phyloP scores from a whole-genome alignment of 768 basidiomycete genomes.

The Mycena galericulata region DNA sequence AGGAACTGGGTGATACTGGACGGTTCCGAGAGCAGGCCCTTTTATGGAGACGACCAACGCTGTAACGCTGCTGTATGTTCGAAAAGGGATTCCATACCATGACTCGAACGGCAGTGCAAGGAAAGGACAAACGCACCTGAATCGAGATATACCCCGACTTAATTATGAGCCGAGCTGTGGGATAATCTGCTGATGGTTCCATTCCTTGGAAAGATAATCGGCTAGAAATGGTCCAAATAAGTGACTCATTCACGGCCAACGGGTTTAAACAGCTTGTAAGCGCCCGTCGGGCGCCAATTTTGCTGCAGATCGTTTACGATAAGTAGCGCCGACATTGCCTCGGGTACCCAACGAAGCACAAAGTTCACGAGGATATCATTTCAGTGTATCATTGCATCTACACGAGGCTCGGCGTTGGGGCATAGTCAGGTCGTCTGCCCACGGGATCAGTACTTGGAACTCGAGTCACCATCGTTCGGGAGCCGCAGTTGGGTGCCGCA shows the following conservation, averaged over 20 bases:
- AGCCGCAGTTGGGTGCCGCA: conserved; percentile 28
- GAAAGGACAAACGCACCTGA: background rate
- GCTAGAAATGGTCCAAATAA: background rate
- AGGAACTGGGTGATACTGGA: background rate
- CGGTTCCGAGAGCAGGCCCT: background rate
- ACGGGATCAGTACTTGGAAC: conserved; percentile 14
- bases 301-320: background rate
- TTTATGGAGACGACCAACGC: conserved; percentile 18
- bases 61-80: conserved; percentile 27
- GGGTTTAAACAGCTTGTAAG: conserved; percentile 20
- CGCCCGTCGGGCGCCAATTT: conserved; percentile 13
- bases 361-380: conserved; percentile 22
- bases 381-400: conserved; percentile 13
- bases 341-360: background rate
- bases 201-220: conserved; percentile 14
- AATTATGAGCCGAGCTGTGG: conserved; percentile 22
- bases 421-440: conserved; percentile 12
- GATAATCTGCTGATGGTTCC: conserved; percentile 23
- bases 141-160: conserved; percentile 9
- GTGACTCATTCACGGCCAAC: conserved; percentile 18
- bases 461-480: conserved; percentile 22
- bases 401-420: conserved; percentile 25
- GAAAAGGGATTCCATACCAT: conserved; percentile 11
- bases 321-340: background rate
- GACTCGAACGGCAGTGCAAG: conserved; percentile 22